Evolutionary conservation across 495 filamentous ascomycete species (phyloP), one percentile per base, ranked within the genome.

Genomic region (Hyaloscypha variabilis): DNA sequence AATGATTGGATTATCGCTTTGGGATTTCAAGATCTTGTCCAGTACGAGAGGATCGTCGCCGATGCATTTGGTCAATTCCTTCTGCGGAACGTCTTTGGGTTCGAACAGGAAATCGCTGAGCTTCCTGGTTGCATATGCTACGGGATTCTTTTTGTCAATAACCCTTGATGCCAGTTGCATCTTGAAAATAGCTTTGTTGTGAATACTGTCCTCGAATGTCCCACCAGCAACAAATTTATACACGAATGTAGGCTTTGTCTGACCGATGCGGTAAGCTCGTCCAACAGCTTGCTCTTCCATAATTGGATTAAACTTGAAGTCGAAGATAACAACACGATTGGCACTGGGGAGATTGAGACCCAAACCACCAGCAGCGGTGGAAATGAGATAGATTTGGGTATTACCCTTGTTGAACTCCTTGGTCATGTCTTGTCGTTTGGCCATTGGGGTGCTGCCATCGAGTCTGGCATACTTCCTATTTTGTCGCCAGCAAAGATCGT

Each of bases 231-330:
- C 76, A 59, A 98, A 86, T n/a, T 90, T 90, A 72, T 98, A 98
- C 3, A 97, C 92, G 74, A 82, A 96, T 2, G 97, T 93, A 1
- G 82, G 81, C 68, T 96, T 97, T 21, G 74, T 76, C 71, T 98
- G 94, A 0, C 94, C 94, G 24, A 98, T 81, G 2, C 94, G 91
- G 73, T 96, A 96, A 0, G 90, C 90, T 68, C 94, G 84, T 10
- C 92, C 94, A 61, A 98, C 85, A 8, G 94, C 94, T 73, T 98
- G 94, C 63, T 94, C 87, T 72, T 97, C 94, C 74, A 87, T 83
- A 6, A 83, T 82, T 0, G 94, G 94, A 59, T 91, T 94, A 75
- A 87, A 97, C 55, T 80, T 79, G 72, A 90, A 91, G 70, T 98
- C 94, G 39, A 97, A 89, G 23, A 98, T 90, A 25, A 97, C 81